Percentiles rank a stretch among this genome's conserved stretches.
phyloP scores from a whole-genome alignment of 768 basidiomycete species.

The Mycena sanguinolenta region DNA sequence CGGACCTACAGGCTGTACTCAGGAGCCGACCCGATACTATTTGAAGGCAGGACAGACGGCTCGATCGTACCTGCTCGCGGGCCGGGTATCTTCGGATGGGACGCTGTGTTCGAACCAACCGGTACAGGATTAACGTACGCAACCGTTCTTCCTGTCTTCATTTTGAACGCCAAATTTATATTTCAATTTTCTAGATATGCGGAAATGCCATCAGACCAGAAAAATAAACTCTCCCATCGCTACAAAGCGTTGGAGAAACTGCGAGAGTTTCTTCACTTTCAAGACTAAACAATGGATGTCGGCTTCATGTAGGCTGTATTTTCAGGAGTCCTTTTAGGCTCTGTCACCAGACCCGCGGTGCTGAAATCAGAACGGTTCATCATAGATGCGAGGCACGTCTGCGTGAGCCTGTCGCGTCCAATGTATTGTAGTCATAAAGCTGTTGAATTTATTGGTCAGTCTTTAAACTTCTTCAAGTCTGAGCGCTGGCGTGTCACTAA shows the following conservation, averaged over 20 bases:
- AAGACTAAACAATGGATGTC: not conserved
- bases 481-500: not conserved
- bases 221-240: slow-evolving; percentile 82
- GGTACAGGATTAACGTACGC: slow-evolving; percentile 83
- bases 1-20: not conserved
- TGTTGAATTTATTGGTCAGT: not conserved
- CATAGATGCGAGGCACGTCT: not conserved
- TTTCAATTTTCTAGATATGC: slow-evolving; percentile 66
- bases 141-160: slow-evolving; percentile 1
- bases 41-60: slow-evolving; percentile 90
- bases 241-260: slow-evolving; percentile 81
- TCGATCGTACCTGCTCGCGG: slow-evolving; percentile 91
- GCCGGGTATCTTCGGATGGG: slow-evolving; percentile 88
- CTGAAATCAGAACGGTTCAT: not conserved
- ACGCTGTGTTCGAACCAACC: slow-evolving; percentile 85
- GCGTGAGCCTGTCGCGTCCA: too few relatives aligned
- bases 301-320: not conserved
- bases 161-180: slow-evolving; percentile 1
- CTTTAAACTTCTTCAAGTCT: not conserved
- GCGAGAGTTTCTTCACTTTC: slow-evolving; percentile 59
- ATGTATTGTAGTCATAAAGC: too few relatives aligned
- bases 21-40: slow-evolving; percentile 77
- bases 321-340: not conserved
- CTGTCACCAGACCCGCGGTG: not conserved
- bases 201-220: slow-evolving; percentile 77